These are phyloP conservation scores for Torulaspora gathmanii DNA, from an alignment of 805 yeast species.

Conservation along the genomic window DNA sequence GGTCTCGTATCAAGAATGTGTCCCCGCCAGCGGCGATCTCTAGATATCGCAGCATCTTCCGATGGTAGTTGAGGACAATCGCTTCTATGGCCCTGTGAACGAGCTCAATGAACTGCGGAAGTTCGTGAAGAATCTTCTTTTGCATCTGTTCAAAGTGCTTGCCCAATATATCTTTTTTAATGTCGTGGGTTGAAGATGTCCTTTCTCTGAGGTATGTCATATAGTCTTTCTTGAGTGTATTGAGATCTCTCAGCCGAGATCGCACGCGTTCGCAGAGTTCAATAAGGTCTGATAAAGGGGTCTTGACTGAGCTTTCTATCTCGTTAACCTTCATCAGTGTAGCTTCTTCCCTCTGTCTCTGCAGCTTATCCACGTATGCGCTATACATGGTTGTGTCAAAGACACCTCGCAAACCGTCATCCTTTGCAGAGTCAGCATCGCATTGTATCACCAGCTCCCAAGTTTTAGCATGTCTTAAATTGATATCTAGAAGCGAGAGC, in stretches of 20 bases:
- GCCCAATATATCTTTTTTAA: conserved; percentile 27
- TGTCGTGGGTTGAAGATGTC: conserved; percentile 21
- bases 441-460: conserved; percentile 35
- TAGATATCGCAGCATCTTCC: conserved; percentile 30
- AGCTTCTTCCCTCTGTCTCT: conserved; percentile 27
- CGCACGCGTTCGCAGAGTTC: conserved; percentile 27
- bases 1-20: conserved; percentile 25
- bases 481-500: conserved; percentile 19
- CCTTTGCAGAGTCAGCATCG: conserved; percentile 14
- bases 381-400: conserved; percentile 24
- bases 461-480: conserved; percentile 17
- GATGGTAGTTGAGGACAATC: conserved; percentile 24
- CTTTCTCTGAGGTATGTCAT: conserved; percentile 26
- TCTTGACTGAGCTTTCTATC: conserved; percentile 28
- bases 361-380: conserved; percentile 28
- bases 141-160: conserved; percentile 30
- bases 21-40: conserved; percentile 34
- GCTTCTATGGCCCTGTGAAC: conserved; percentile 14
- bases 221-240: conserved; percentile 35
- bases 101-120: conserved; percentile 29
- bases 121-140: conserved; percentile 29
- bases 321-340: conserved; percentile 28
- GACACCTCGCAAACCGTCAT: background rate
- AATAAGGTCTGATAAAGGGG: conserved; percentile 27
- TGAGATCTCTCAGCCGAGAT: conserved; percentile 31